A percentile compares a stretch with the other conserved stretches of the same genome.
Evolutionary conservation across 2,329 filamentous ascomycete genomes (phyloP).

Genomic region (Sporothrix dimorphospora): DNA sequence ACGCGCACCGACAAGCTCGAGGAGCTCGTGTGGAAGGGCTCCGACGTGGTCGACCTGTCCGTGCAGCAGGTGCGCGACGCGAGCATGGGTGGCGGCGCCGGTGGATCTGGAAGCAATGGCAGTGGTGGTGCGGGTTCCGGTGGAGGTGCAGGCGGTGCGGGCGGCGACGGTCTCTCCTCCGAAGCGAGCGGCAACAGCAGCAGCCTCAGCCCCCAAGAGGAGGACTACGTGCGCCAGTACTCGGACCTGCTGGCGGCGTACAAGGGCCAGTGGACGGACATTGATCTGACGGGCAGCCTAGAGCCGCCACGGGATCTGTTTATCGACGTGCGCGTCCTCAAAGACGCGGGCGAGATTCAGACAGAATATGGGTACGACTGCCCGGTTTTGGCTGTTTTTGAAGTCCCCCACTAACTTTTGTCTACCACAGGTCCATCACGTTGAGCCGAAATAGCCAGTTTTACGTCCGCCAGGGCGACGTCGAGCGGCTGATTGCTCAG

Average conservation of each 20-base stretch:
- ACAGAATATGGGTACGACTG: conserved; percentile 86
- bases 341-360: conserved; percentile 97
- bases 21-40: conserved; percentile 88
- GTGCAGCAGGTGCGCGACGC: conserved; percentile 40
- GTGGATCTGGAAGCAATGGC: not conserved
- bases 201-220: conserved; percentile 91
- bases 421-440: conserved; percentile 70
- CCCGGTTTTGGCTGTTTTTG: not conserved
- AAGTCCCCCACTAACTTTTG: conserved; percentile 43
- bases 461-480: conserved; percentile 93
- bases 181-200: conserved; percentile 51
- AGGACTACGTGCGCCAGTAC: conserved; percentile 93
- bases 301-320: conserved; percentile 95
- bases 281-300: conserved; percentile 90
- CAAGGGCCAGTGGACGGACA: conserved; percentile 98
- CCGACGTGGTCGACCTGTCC: conserved; percentile 75
- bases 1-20: conserved; percentile 90
- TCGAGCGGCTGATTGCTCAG: conserved; percentile 90
- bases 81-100: conserved; percentile 27
- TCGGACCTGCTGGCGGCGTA: conserved; percentile 91
- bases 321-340: conserved; percentile 93
- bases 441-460: conserved; percentile 98
- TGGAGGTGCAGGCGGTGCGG: not conserved
- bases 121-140: not conserved
- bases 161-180: not conserved